Evolutionary conservation across 768 basidiomycete species (phyloP).

Genomic region (Russula ochroleuca): DNA sequence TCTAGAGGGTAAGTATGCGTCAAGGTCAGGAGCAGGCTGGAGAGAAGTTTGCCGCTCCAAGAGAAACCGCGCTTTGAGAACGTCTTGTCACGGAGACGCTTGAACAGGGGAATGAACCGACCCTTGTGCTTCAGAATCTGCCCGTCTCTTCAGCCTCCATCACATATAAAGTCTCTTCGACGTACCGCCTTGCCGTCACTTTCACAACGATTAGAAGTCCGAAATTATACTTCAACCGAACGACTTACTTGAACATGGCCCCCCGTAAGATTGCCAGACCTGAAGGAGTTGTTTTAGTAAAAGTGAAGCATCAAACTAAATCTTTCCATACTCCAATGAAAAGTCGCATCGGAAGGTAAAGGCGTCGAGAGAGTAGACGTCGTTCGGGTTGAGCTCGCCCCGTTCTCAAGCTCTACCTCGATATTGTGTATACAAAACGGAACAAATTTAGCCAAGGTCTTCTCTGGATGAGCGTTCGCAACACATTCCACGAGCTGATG

Average conservation of each 20-base stretch:
- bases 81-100: slow-evolving; percentile 62
- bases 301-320: not conserved
- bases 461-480: slow-evolving; percentile 71
- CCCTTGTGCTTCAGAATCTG: slow-evolving; percentile 64
- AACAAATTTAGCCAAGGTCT: slow-evolving; percentile 75
- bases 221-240: not conserved
- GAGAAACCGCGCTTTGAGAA: slow-evolving; percentile 79
- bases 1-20: slow-evolving; percentile 80
- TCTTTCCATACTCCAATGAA: slow-evolving; percentile 72
- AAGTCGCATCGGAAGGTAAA: slow-evolving; percentile 73
- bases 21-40: slow-evolving; percentile 65
- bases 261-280: slow-evolving; percentile 74
- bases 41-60: slow-evolving; percentile 73
- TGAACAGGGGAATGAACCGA: slow-evolving; percentile 56
- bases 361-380: slow-evolving; percentile 61
- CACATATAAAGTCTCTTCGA: not conserved
- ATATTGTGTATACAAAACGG: slow-evolving; percentile 70
- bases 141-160: slow-evolving; percentile 10
- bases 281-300: slow-evolving; percentile 32
- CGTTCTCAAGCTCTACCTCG: slow-evolving; percentile 71
- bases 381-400: slow-evolving; percentile 69
- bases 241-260: slow-evolving; percentile 69
- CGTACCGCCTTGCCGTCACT: slow-evolving; percentile 58
- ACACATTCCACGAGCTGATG: slow-evolving; percentile 84
- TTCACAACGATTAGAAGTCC: not conserved